Conservation (phyloP, 768 basidiomycete species). For the Russula ochroleuca region DNA sequence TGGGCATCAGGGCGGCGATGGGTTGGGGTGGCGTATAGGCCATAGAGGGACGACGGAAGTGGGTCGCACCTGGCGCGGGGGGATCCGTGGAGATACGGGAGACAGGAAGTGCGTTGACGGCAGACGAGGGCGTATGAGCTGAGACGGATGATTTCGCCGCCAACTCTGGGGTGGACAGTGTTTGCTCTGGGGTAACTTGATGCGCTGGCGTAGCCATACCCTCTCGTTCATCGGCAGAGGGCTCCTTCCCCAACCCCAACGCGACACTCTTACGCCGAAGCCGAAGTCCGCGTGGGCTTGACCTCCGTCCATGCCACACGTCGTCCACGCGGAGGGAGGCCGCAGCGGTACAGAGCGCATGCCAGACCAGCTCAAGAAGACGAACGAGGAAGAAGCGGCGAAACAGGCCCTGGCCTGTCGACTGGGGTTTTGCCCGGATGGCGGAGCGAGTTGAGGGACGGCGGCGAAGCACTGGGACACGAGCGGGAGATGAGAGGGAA, state of each 20-base stretch:
- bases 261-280: neutral
- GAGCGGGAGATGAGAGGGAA: constrained; percentile 22
- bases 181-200: constrained; percentile 2
- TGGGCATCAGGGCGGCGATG: constrained; percentile 16
- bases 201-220: neutral
- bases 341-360: constrained; percentile 60
- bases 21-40: neutral
- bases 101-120: neutral
- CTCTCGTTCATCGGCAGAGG: neutral
- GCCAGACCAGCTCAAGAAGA: constrained; percentile 64
- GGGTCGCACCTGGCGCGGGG: neutral
- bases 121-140: neutral
- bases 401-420: constrained; percentile 28
- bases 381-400: constrained; percentile 67
- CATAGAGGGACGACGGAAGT: neutral
- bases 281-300: constrained; percentile 2
- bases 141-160: neutral
- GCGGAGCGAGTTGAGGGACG: constrained; percentile 17
- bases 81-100: constrained; percentile 12
- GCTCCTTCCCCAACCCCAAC: neutral
- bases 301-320: constrained; percentile 23
- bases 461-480: constrained; percentile 22
- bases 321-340: constrained; percentile 38
- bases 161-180: constrained; percentile 1
- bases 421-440: constrained; percentile 19